phyloP scores from a whole-genome alignment of 305 asterid genomes.

The Striga hermonthica region DNA sequence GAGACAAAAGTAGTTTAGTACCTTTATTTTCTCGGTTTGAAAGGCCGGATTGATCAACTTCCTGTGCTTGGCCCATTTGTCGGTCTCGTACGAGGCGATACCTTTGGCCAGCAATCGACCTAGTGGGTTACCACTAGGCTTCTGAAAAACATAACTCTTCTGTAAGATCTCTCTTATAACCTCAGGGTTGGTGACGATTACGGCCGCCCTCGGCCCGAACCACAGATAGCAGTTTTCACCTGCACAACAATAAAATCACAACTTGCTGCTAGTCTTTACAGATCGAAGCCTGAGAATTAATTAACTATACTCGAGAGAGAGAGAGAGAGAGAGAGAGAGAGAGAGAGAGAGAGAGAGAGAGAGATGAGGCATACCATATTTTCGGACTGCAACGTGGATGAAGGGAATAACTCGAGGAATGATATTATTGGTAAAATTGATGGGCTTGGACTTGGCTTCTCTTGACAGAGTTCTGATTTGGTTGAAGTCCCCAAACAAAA shows the following conservation, averaged over 20 bases:
- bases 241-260: constrained; percentile 21
- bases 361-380: constrained; percentile 37
- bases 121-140: constrained; percentile 35
- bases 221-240: constrained; percentile 44
- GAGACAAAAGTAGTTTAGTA: background rate
- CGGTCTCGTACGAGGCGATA: constrained; percentile 35
- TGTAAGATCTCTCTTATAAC: constrained; percentile 41
- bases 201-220: constrained; percentile 48
- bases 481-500: background rate
- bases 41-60: constrained; percentile 58
- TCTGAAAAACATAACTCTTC: constrained; percentile 40
- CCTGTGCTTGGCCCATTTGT: constrained; percentile 55
- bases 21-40: constrained; percentile 53
- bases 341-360: too few species aligned
- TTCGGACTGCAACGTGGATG: constrained; percentile 22
- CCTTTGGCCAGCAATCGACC: constrained; percentile 38
- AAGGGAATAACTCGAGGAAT: constrained; percentile 33
- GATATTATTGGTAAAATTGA: constrained; percentile 15
- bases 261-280: too few species aligned
- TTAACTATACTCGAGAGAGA: background rate
- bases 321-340: too few species aligned
- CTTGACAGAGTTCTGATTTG: background rate
- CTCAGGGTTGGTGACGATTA: constrained; percentile 42
- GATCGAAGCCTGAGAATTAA: background rate
- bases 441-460: background rate